Evolutionary conservation across 176 grass and related monocot species (phyloP).

Genomic region (Stipa capillata): DNA sequence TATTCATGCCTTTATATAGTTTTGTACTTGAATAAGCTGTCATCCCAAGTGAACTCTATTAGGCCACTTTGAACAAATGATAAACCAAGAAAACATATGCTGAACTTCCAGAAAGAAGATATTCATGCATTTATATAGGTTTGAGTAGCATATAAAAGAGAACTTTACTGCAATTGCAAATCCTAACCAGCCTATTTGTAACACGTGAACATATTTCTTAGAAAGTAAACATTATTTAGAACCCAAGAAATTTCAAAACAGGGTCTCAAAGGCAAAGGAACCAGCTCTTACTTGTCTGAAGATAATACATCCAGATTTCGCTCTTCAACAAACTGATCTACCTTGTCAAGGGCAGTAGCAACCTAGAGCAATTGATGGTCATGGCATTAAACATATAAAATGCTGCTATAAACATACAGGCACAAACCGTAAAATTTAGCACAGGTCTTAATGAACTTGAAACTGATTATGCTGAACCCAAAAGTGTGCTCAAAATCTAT

Average conservation of each 20-base stretch:
- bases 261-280: neutral
- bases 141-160: neutral
- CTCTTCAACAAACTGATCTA: slow-evolving; percentile 49
- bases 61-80: neutral
- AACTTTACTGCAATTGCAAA: neutral
- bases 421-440: neutral
- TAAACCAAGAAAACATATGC: neutral
- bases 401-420: neutral
- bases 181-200: neutral
- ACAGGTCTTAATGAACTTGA: neutral
- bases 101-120: slow-evolving; percentile 2
- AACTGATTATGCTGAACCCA: neutral
- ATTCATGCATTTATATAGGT: neutral
- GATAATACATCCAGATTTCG: slow-evolving; percentile 47
- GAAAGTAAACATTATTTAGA: neutral
- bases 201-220: neutral
- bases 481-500: neutral
- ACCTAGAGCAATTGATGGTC: slow-evolving; percentile 24
- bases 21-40: slow-evolving; percentile 7
- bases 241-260: neutral
- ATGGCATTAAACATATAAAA: neutral
- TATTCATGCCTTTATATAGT: neutral
- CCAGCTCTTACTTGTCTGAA: slow-evolving; percentile 45
- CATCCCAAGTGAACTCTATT: slow-evolving; percentile 6
- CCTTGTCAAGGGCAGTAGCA: slow-evolving; percentile 31